Evolutionary conservation across 1,284 basidiomycete genomes (phyloP).

Genomic region (Ganoderma sinense): DNA sequence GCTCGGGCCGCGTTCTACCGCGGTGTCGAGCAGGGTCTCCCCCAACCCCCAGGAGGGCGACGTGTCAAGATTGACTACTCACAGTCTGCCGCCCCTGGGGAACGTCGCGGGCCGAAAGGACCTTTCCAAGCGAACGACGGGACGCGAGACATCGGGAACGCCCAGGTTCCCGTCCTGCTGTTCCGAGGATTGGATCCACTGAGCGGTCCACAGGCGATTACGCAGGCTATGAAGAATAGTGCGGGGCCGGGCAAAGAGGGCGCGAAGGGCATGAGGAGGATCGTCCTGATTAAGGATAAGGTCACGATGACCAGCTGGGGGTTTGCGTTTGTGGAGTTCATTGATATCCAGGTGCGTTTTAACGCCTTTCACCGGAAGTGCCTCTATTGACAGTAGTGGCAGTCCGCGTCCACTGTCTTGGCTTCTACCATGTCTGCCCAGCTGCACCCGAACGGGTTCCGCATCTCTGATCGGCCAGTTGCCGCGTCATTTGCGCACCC

Average conservation of each 20-base stretch:
- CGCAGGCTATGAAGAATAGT: slow-evolving; percentile 76
- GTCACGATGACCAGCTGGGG: slow-evolving; percentile 86
- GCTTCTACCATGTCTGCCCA: slow-evolving; percentile 84
- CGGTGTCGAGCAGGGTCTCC: slow-evolving; percentile 64
- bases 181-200: slow-evolving; percentile 88
- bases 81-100: slow-evolving; percentile 76
- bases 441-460: slow-evolving; percentile 87
- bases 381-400: slow-evolving; percentile 24
- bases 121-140: slow-evolving; percentile 84
- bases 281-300: slow-evolving; percentile 89
- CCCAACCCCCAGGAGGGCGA: slow-evolving; percentile 68
- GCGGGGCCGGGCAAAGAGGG: slow-evolving; percentile 74
- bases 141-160: slow-evolving; percentile 90
- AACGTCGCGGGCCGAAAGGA: slow-evolving; percentile 59
- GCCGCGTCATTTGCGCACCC: slow-evolving; percentile 90
- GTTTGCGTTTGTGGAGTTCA: slow-evolving; percentile 91
- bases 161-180: slow-evolving; percentile 81
- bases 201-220: slow-evolving; percentile 87
- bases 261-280: slow-evolving; percentile 84
- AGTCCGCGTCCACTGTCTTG: slow-evolving; percentile 79
- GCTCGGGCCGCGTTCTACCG: slow-evolving; percentile 74
- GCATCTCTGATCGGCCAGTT: slow-evolving; percentile 85
- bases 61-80: slow-evolving; percentile 93
- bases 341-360: slow-evolving; percentile 75
- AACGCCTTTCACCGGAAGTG: not conserved